phyloP scores from a whole-genome alignment of 805 yeast species.

The Lachancea nothofagi region DNA sequence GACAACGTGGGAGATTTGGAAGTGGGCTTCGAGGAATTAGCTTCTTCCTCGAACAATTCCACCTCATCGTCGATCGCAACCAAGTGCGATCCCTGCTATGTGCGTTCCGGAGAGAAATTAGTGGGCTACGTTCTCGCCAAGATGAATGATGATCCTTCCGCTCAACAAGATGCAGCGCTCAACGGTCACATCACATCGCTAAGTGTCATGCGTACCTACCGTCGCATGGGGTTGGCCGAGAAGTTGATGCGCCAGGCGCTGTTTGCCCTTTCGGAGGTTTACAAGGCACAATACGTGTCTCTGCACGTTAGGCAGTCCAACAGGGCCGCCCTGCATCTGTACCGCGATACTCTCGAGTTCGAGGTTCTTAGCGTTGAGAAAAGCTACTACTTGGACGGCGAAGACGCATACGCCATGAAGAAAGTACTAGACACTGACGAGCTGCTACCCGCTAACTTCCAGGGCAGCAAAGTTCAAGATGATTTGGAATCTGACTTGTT shows the following conservation, averaged over 20 bases:
- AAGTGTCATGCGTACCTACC: constrained; percentile 90
- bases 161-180: constrained; percentile 56
- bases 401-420: constrained; percentile 95
- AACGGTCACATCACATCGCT: constrained; percentile 94
- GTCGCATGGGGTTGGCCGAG: constrained; percentile 93
- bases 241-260: constrained; percentile 81
- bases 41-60: constrained; percentile 11
- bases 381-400: constrained; percentile 94
- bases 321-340: constrained; percentile 88
- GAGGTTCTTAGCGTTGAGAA: constrained; percentile 78
- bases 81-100: constrained; percentile 61
- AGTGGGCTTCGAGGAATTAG: constrained; percentile 16
- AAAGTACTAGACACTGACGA: constrained; percentile 58
- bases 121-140: constrained; percentile 96
- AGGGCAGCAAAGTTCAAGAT: constrained; percentile 46
- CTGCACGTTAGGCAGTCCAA: constrained; percentile 92
- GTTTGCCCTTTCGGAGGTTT: constrained; percentile 74
- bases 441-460: constrained; percentile 52
- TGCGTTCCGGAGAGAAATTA: constrained; percentile 64
- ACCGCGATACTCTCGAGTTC: constrained; percentile 77
- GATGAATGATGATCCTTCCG: constrained; percentile 90
- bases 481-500: constrained; percentile 48
- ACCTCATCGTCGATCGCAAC: constrained; percentile 21
- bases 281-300: constrained; percentile 76
- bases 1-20: constrained; percentile 37